Conservation (phyloP, 2,329 filamentous ascomycete species). For the Aureobasidium melanogenum region DNA sequence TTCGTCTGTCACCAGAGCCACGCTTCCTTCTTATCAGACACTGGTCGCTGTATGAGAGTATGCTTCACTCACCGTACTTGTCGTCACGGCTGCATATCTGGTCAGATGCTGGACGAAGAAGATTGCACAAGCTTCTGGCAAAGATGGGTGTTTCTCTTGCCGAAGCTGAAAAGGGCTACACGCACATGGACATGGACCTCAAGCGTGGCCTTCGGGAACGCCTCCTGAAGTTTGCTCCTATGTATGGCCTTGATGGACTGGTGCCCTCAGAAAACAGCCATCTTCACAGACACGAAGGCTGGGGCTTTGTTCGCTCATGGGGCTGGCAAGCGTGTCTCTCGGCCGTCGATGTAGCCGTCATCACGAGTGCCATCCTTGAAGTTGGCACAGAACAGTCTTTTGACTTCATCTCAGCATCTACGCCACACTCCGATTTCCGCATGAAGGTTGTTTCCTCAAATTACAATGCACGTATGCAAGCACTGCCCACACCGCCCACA, state of each 20-base stretch:
- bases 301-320: slow-evolving; percentile 97
- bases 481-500: slow-evolving; percentile 25
- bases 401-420: slow-evolving; percentile 11
- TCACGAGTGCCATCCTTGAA: slow-evolving; percentile 85
- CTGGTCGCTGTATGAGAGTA: slow-evolving; percentile 97
- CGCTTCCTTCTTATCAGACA: slow-evolving; percentile 87
- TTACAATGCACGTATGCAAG: slow-evolving; percentile 22
- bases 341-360: slow-evolving; percentile 87
- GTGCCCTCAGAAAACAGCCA: slow-evolving; percentile 67
- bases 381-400: slow-evolving; percentile 49
- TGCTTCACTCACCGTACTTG: slow-evolving; percentile 94
- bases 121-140: slow-evolving; percentile 85
- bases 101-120: slow-evolving; percentile 80
- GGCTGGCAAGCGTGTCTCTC: slow-evolving; percentile 93
- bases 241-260: slow-evolving; percentile 90
- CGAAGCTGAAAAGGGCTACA: slow-evolving; percentile 92
- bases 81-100: slow-evolving; percentile 88
- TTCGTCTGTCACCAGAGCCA: slow-evolving; percentile 86
- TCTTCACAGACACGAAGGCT: slow-evolving; percentile 69
- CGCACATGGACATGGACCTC: slow-evolving; percentile 96
- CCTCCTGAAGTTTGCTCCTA: slow-evolving; percentile 79
- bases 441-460: slow-evolving; percentile 10
- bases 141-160: slow-evolving; percentile 96
- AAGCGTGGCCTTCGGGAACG: slow-evolving; percentile 81
- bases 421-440: slow-evolving; percentile 11